Evolutionary conservation across 2,329 filamentous ascomycete genomes (phyloP).

Genomic region (Trichoderma sp.): DNA sequence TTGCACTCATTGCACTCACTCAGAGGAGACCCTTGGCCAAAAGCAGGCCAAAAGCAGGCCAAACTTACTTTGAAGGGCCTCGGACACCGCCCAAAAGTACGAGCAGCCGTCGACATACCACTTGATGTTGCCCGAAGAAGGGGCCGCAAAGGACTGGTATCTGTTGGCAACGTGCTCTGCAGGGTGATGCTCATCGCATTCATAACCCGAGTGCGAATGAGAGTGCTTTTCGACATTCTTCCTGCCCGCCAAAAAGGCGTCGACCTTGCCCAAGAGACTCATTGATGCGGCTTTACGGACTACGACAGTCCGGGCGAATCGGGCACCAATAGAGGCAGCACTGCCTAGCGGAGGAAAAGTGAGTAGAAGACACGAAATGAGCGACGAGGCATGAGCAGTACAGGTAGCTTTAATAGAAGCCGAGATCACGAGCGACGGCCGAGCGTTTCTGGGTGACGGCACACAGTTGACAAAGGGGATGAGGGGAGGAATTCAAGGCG

Average conservation of each 20-base stretch:
- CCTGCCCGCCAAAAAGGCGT: slow-evolving; percentile 41
- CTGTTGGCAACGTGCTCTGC: slow-evolving; percentile 48
- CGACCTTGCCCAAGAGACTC: slow-evolving; percentile 43
- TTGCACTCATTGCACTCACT: not conserved
- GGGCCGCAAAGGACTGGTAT: slow-evolving; percentile 68
- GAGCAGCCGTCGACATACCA: slow-evolving; percentile 84
- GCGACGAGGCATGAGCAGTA: not conserved
- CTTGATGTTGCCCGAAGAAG: slow-evolving; percentile 71
- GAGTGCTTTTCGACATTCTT: slow-evolving; percentile 41
- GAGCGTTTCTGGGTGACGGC: not conserved
- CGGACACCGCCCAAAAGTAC: slow-evolving; percentile 82
- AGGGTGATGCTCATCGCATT: slow-evolving; percentile 41
- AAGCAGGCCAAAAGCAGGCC: not conserved
- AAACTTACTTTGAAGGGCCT: slow-evolving; percentile 65
- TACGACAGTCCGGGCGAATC: not conserved
- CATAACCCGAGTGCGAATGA: slow-evolving; percentile 41
- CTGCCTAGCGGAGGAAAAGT: not conserved
- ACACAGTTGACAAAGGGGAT: not conserved
- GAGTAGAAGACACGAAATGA: not conserved
- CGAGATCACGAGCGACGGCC: not conserved
- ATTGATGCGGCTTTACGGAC: not conserved
- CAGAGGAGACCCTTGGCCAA: too few species aligned
- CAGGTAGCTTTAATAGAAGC: not conserved
- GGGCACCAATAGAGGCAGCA: not conserved
- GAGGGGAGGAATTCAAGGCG: slow-evolving; percentile 4